A percentile compares a stretch with the other conserved stretches of the same genome.
Evolutionary conservation across 2,329 filamentous ascomycete genomes (phyloP).

Genomic region (Amphichorda felina): DNA sequence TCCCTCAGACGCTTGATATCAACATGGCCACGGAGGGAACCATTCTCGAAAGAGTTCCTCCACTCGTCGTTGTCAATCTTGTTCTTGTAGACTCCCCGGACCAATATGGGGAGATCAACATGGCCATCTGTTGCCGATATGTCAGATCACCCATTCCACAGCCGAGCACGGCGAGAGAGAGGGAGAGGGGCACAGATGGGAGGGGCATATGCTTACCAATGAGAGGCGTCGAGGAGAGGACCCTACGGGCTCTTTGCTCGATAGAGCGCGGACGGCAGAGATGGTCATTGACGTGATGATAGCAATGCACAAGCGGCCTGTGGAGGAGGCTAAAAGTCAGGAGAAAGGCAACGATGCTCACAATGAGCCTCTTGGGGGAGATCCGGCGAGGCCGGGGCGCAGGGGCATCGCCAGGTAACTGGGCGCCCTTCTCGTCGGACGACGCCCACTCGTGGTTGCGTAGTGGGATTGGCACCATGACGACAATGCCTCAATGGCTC

Average conservation of each 20-base stretch:
- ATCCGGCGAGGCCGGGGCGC: conserved; percentile 5
- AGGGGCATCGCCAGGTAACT: conserved; percentile 4
- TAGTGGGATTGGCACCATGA: neutral
- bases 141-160: no score
- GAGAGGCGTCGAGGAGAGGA: conserved; percentile 33
- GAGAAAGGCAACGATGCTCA: conserved; percentile 12
- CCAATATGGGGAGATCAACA: conserved; percentile 70
- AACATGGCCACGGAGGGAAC: conserved; percentile 57
- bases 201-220: conserved; percentile 27
- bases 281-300: conserved; percentile 11
- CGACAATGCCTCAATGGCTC: no score
- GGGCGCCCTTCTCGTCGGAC: neutral
- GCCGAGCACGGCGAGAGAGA: neutral
- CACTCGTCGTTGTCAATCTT: conserved; percentile 68
- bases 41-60: conserved; percentile 60
- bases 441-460: neutral
- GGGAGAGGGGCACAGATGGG: neutral
- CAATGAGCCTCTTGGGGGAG: conserved; percentile 11
- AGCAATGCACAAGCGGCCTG: conserved; percentile 11
- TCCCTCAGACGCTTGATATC: conserved; percentile 65
- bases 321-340: conserved; percentile 14
- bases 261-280: conserved; percentile 14
- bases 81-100: conserved; percentile 58
- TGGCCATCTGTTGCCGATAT: conserved; percentile 58
- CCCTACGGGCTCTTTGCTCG: conserved; percentile 31